phyloP scores from a whole-genome alignment of 1,284 basidiomycete species.

The Cutaneotrichosporon sp. region DNA sequence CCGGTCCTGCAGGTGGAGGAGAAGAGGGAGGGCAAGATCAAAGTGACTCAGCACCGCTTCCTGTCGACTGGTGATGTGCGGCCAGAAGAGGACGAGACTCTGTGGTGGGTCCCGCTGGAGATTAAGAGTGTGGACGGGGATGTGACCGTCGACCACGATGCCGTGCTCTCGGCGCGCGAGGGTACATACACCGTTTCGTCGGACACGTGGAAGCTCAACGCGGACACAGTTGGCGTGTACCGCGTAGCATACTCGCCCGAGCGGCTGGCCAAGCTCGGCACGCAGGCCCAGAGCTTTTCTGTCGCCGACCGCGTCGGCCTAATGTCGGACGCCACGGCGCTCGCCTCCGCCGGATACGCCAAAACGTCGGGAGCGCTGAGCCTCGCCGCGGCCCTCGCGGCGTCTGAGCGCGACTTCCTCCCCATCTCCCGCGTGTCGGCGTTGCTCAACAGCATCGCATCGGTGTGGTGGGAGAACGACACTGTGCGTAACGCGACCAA shows the following conservation, averaged over 20 bases:
- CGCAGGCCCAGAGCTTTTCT: constrained; percentile 73
- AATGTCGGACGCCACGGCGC: constrained; percentile 71
- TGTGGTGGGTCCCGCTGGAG: constrained; percentile 79
- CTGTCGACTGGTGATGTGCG: constrained; percentile 73
- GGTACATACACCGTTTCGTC: constrained; percentile 60
- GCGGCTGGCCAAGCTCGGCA: constrained; percentile 70
- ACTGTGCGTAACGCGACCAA: constrained; percentile 59
- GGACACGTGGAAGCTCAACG: constrained; percentile 78
- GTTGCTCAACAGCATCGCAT: constrained; percentile 56
- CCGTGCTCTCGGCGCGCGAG: constrained; percentile 67
- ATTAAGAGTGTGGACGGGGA: constrained; percentile 58
- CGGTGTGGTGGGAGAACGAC: constrained; percentile 79
- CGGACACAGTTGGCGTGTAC: constrained; percentile 79
- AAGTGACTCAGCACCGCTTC: constrained; percentile 85
- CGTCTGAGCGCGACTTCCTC: constrained; percentile 62
- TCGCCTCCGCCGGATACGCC: constrained; percentile 73
- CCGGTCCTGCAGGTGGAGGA: constrained; percentile 86
- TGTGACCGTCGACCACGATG: constrained; percentile 57
- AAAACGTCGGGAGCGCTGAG: constrained; percentile 71
- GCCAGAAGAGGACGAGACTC: constrained; percentile 79
- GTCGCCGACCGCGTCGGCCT: constrained; percentile 83
- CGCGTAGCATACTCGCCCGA: constrained; percentile 83
- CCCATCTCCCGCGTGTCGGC: constrained; percentile 42
- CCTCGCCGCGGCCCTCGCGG: constrained; percentile 62
- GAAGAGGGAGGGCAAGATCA: constrained; percentile 59